Evolutionary conservation across 2,329 filamentous ascomycete species (phyloP).

Genomic region (Sclerotinia spermophila): DNA sequence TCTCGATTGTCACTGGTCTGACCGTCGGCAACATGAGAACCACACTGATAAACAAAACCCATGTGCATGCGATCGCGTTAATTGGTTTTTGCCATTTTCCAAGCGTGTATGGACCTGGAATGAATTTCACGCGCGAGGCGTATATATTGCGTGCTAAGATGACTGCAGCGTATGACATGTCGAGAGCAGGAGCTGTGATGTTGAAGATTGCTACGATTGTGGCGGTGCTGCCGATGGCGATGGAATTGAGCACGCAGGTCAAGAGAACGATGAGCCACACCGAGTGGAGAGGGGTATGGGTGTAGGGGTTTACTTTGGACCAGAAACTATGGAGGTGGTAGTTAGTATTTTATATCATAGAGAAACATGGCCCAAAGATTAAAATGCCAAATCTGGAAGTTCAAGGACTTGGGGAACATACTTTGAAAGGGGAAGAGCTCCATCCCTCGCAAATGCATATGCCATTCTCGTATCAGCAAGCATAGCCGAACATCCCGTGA

Average conservation of each 20-base stretch:
- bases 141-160: constrained; percentile 45
- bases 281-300: constrained; percentile 57
- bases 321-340: constrained; percentile 42
- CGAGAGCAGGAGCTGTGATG: constrained; percentile 50
- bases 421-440: constrained; percentile 57
- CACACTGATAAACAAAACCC: constrained; percentile 60
- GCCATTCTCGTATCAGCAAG: constrained; percentile 60
- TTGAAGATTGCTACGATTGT: constrained; percentile 52
- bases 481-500: constrained; percentile 61
- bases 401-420: constrained; percentile 29
- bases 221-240: constrained; percentile 48
- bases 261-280: constrained; percentile 62
- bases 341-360: background rate
- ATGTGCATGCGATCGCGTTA: constrained; percentile 54
- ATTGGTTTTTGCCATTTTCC: constrained; percentile 52
- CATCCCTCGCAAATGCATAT: constrained; percentile 58
- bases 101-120: constrained; percentile 52
- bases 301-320: constrained; percentile 49
- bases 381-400: background rate
- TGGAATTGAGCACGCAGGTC: constrained; percentile 49
- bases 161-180: constrained; percentile 55
- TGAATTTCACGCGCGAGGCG: constrained; percentile 27
- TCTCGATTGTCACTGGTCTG: constrained; percentile 45
- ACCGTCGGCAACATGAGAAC: constrained; percentile 54
- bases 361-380: background rate